Evolutionary conservation across 768 basidiomycete genomes (phyloP), one percentile per base, ranked within the genome.

Genomic region (Boletus coccyginus): DNA sequence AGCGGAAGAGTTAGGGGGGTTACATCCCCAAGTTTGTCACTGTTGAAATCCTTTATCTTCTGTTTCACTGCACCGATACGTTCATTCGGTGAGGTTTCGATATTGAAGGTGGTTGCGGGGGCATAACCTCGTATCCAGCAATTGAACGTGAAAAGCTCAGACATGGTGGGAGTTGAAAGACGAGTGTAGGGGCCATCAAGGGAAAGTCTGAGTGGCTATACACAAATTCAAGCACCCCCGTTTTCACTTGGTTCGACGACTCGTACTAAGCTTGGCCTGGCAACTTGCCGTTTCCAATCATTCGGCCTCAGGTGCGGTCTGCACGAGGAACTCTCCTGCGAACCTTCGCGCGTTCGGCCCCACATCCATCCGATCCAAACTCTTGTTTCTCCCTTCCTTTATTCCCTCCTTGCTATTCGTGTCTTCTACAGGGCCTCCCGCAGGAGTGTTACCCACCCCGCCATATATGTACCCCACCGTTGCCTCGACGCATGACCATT

Each of bases 401-500:
- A 40, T 36, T 45, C 38, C 39, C 35, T 41, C 45, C 52, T 52
- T 53, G 38, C 69, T 35, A 62, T 60, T 50, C 69, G 73, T 73
- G 64, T 73, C 64, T 62, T 63, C 66, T 17, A 51, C 70, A 49
- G 70, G 70, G 46, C 74, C 73, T 49, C 72, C 76, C 53, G 61
- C 72, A 55, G 71, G 72, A 43, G 70, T 65, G 53, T 46, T 60
- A 55, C 69, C 65, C 67, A 59, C 77, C 65, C 63, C 75, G 35
- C 21, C 60, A 35, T 57, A 66, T n/a, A n/a, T n/a, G n/a, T 64
- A 64, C 72, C 31, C 77, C 74, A 38, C 75, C 85, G 51, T 74
- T 88, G 54, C 76, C 52, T 88, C 89, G 17, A 82, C 85, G 19
- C 83, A 81, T 66, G 86, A 90, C 74, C n/a, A n/a, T n/a, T n/a